Base-by-base conservation (phyloP, 169 alveolate species). In the Plasmodium vinckei region DNA sequence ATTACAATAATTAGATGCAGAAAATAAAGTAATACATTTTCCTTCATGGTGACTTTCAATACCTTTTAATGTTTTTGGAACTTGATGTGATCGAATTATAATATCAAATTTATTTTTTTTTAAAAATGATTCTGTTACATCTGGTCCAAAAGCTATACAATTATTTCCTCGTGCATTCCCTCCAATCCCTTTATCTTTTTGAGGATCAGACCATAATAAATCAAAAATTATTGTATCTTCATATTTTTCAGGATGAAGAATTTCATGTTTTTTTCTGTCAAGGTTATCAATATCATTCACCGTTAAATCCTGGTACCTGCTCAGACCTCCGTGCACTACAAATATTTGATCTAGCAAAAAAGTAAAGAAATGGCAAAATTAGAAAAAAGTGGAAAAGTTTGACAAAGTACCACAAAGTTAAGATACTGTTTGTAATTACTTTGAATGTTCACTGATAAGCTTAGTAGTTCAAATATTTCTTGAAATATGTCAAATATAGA, bases 121-220 rank as follows among this genome's bases (percentile, higher is more conserved):
- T 70, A 97, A 93, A 93, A 97, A 97, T 25, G 87, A 87, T 39
- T 95, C 95, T 19, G 97, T 96, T 12, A 97, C 95, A 68, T 97
- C 98, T 5, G 98, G 98, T 10, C 98, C 98, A 71, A 96, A 97
- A 12, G 94, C 92, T 49, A 97, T 95, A 64, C 98, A 95, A 49
- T 96, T 98, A 13, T 95, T 94, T 4, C 98, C 98, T 59, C 98
- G 64, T 49, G 95, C 92, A 92, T 96, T 95, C 54, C 92, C 87
- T 2, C 92, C 96, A 15, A 95, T 72, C 9, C 98, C 98, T 12
- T 91, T 70, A 33, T 94, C 94, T 42, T 79, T 91, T 84, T 94
- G 96, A 1, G 98, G 98, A 75, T 97, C 98, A 17, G 98, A 94
- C 98, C 98, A 97, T 17, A 97, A 93, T 51, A 97, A 63, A 77